These are phyloP conservation scores for Diplogelasinospora grovesii DNA, from an alignment of 495 filamentous ascomycete genomes.

Conservation along the genomic window DNA sequence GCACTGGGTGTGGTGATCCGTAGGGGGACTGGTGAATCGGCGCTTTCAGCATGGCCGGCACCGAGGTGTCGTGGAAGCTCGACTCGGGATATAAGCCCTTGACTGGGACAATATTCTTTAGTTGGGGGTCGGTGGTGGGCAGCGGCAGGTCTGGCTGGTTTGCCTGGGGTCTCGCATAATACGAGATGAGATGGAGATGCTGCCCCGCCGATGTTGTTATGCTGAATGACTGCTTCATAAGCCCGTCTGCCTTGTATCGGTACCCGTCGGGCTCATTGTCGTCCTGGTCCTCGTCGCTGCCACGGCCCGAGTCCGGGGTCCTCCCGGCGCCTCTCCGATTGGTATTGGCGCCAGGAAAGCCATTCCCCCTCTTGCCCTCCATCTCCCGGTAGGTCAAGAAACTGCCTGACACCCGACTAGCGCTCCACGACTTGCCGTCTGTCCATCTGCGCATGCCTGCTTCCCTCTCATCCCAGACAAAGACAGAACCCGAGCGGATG, in stretches of 20 bases:
- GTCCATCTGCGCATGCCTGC: constrained; percentile 98
- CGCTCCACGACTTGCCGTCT: constrained; percentile 98
- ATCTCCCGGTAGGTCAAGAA: constrained; percentile 97
- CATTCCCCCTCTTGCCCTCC: constrained; percentile 78
- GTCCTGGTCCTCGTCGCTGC: constrained; percentile 73
- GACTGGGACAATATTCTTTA: constrained; percentile 74
- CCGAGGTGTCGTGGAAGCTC: constrained; percentile 75
- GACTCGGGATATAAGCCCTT: constrained; percentile 97
- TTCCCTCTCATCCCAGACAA: constrained; percentile 98
- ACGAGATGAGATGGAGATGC: constrained; percentile 94
- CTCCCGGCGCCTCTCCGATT: constrained; percentile 56
- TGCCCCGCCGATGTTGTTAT: constrained; percentile 87
- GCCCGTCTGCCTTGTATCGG: constrained; percentile 90
- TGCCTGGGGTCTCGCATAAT: constrained; percentile 72
- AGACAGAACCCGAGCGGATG: constrained; percentile 92
- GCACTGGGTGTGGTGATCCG: constrained; percentile 16
- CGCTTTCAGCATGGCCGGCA: constrained; percentile 37
- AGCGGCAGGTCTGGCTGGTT: constrained; percentile 64
- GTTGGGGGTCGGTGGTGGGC: constrained; percentile 70
- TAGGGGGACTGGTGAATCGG: constrained; percentile 41
- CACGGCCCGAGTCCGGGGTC: constrained; percentile 70
- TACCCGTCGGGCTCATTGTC: constrained; percentile 93
- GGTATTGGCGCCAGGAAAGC: constrained; percentile 51
- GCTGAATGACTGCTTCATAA: constrained; percentile 99
- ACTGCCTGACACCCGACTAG: constrained; percentile 92